phyloP scores from a whole-genome alignment of 345 rosid genomes.

The Syzygium aromaticum region DNA sequence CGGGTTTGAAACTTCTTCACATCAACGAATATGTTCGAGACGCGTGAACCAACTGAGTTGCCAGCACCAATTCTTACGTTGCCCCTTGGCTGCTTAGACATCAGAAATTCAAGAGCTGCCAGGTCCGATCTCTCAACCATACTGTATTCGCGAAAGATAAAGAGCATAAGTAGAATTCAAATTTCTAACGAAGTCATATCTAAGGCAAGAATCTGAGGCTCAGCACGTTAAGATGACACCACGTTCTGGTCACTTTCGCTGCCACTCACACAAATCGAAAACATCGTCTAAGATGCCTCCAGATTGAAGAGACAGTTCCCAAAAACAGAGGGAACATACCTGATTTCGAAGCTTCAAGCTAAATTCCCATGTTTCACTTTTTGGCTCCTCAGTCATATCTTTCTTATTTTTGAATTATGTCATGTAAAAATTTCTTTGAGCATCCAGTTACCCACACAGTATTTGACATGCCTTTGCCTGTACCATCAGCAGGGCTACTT shows the following conservation, averaged over 20 bases:
- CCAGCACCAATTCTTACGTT: constrained; percentile 68
- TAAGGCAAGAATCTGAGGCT: neutral
- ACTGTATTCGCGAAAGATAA: constrained; percentile 12
- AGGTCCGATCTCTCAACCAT: constrained; percentile 77
- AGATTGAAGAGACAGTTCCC: neutral
- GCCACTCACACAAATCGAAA: neutral
- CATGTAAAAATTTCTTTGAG: neutral
- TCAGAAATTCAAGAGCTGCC: constrained; percentile 76
- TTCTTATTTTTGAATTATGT: neutral
- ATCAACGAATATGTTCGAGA: constrained; percentile 67
- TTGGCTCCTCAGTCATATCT: neutral
- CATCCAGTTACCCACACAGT: neutral
- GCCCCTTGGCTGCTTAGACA: constrained; percentile 91
- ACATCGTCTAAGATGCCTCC: neutral
- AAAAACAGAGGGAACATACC: neutral
- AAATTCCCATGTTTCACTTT: neutral
- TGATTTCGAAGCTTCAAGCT: neutral
- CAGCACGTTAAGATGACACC: neutral
- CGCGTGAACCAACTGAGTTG: constrained; percentile 49
- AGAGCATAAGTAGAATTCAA: neutral
- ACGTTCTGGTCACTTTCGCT: neutral
- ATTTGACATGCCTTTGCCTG: neutral
- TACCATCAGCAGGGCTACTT: neutral
- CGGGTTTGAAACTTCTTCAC: constrained; percentile 67
- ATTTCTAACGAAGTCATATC: neutral